These are phyloP conservation scores for button mushroom (Agaricus bisporus) DNA, from an alignment of 768 basidiomycete species.

Conservation along the genomic window DNA sequence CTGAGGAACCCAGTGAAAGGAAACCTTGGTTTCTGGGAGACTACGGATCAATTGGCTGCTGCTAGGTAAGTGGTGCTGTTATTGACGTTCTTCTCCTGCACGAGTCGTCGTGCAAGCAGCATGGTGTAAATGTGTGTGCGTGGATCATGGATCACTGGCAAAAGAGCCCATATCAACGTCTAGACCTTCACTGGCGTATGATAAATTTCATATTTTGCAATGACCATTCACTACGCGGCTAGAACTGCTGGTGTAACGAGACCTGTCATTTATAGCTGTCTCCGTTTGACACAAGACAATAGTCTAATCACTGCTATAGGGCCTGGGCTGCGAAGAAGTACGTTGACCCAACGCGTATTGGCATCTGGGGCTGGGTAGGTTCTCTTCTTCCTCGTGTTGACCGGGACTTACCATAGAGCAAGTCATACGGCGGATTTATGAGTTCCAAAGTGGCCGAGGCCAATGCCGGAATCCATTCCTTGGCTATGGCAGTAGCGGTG, in stretches of 20 bases:
- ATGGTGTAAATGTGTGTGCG: no score
- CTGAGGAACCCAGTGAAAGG: conserved; percentile 85
- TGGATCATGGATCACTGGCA: not conserved
- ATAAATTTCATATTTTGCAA: not conserved
- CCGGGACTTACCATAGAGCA: conserved; percentile 8
- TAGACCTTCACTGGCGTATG: not conserved
- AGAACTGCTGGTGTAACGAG: no score
- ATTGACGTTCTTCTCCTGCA: conserved; percentile 1
- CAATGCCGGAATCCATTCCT: conserved; percentile 80
- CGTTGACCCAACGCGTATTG: conserved; percentile 83
- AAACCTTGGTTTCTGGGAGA: conserved; percentile 87
- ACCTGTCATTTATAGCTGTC: not conserved
- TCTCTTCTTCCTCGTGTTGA: conserved; percentile 1
- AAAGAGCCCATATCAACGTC: not conserved
- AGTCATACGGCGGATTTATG: conserved; percentile 98
- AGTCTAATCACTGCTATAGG: conserved; percentile 26
- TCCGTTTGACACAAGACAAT: not conserved
- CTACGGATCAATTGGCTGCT: conserved; percentile 82
- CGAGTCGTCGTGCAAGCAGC: not conserved
- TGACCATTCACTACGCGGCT: no score
- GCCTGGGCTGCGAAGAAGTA: conserved; percentile 84
- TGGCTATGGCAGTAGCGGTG: conserved; percentile 90
- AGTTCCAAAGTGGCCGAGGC: conserved; percentile 90
- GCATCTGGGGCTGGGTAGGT: conserved; percentile 97
- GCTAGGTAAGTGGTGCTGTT: conserved; percentile 53